Percentiles rank a stretch among this genome's conserved stretches.
Conservation (phyloP, 352 stramenopile genomes). For the Pythium volutum region DNA sequence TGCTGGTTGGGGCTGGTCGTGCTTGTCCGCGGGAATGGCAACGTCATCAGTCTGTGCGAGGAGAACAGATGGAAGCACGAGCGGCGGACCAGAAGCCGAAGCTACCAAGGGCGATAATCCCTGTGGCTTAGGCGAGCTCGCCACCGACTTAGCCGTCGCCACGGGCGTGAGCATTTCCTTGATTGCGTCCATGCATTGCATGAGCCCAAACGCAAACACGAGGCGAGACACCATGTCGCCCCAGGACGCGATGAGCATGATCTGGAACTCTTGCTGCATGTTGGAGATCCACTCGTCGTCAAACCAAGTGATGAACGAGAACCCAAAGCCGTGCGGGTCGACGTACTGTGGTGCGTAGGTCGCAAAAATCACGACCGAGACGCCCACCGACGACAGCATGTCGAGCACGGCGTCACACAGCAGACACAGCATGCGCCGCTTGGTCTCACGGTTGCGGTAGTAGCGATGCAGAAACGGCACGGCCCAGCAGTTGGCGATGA, state of each 20-base stretch:
- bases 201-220: conserved; percentile 8
- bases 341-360: conserved; percentile 18
- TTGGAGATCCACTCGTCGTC: conserved; percentile 13
- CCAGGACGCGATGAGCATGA: conserved; percentile 15
- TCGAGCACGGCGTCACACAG: conserved; percentile 19
- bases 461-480: conserved; percentile 1
- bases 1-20: not conserved
- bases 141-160: not conserved
- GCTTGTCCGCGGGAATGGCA: not conserved
- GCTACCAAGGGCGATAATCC: not conserved
- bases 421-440: not conserved
- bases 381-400: conserved; percentile 13
- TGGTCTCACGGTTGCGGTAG: not conserved
- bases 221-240: conserved; percentile 8
- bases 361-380: conserved; percentile 5
- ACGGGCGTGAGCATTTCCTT: conserved; percentile 10
- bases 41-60: not conserved
- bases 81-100: not conserved
- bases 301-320: conserved; percentile 13
- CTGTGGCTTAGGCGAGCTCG: not conserved
- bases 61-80: not conserved
- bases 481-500: conserved; percentile 16
- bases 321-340: conserved; percentile 11
- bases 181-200: conserved; percentile 18
- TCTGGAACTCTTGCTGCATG: conserved; percentile 19